Evolutionary conservation across 208 protist species (phyloP).

Genomic region (Angomonas deanei): DNA sequence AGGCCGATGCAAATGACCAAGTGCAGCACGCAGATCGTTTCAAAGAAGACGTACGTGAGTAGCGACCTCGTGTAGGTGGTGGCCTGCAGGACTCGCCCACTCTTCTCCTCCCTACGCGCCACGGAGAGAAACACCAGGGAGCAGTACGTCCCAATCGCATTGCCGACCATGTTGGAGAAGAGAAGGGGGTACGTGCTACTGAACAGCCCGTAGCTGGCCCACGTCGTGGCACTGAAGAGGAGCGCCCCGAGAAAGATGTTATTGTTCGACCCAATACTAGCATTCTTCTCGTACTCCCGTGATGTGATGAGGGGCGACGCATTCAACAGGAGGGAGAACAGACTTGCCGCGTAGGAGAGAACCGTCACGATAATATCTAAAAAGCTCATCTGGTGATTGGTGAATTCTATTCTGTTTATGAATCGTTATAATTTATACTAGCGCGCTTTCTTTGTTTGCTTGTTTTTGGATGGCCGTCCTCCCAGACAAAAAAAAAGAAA

Average conservation of each 20-base stretch:
- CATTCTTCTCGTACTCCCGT: constrained; percentile 32
- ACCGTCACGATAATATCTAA: constrained; percentile 27
- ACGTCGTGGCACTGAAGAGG: constrained; percentile 42
- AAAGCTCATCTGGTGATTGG: constrained; percentile 25
- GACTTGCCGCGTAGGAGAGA: constrained; percentile 38
- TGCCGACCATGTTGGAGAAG: constrained; percentile 45
- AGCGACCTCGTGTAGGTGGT: constrained; percentile 51
- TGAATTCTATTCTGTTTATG: background rate
- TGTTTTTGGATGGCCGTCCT: background rate
- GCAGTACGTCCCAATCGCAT: constrained; percentile 49
- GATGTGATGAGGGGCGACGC: constrained; percentile 38
- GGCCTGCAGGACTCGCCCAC: constrained; percentile 27
- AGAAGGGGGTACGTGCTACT: constrained; percentile 29
- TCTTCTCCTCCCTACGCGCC: constrained; percentile 41
- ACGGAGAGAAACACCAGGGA: constrained; percentile 48
- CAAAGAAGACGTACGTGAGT: constrained; percentile 31
- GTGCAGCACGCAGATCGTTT: constrained; percentile 18
- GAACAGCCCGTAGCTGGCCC: constrained; percentile 55
- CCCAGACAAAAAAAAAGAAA: background rate
- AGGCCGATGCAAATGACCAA: constrained; percentile 25
- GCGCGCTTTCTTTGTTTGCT: too few relatives aligned
- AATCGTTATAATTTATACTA: too few relatives aligned
- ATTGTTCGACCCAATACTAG: constrained; percentile 42
- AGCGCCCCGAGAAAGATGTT: constrained; percentile 59
- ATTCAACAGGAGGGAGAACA: constrained; percentile 48